Evolutionary conservation across 306 rosid species (phyloP), one percentile per base, ranked within the genome.

Genomic region (Cucurbita pepo): DNA sequence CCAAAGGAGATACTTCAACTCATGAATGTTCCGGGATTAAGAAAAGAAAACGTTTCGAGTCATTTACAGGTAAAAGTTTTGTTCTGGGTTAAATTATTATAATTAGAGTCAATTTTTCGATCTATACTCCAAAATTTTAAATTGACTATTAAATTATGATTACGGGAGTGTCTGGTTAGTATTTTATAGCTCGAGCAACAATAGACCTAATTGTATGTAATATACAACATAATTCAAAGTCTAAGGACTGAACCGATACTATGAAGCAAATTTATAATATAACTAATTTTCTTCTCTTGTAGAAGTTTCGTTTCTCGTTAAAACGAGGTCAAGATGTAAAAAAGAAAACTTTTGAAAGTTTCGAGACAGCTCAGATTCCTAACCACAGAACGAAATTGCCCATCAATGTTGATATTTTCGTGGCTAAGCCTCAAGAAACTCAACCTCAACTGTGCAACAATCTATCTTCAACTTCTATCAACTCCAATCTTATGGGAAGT

Each of bases 11-110:
- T 82, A 77, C 80, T 61, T 11, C 79, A 71, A 53, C 71, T 54
- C 40, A 76, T 83, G 87, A 79, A 76, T 76, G 79, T 76, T 70
- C 83, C 87, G 16, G 85, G 79, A 30, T 34, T 85, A 16, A 74
- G 43, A 45, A 77, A 34, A 54, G 74, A 73, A 57, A 56, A 51
- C 1, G 16, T 77, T 73, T 56, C 85, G 59, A 84, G 79, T 77
- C 81, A 81, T 77, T 80, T 80, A 10, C 85, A 83, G 88, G 90
- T 86, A 45, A 19, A 18, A 18, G 34, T 30, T 30, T 30, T 3
- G 3, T 30, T 30, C 0, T 30, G 34, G 3, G 3, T 3, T 30
- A 30, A 2, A 30, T 30, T 30, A 30, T 30, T 1, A 30, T 30
- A 30, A 30, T 13, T 48, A 48, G 53, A 48, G n/a, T 48, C 0